Percentiles rank a stretch among this genome's conserved stretches.
These are phyloP conservation scores for Pezicula neosporulosa DNA, from an alignment of 2,329 filamentous ascomycete species.

Conservation along the genomic window DNA sequence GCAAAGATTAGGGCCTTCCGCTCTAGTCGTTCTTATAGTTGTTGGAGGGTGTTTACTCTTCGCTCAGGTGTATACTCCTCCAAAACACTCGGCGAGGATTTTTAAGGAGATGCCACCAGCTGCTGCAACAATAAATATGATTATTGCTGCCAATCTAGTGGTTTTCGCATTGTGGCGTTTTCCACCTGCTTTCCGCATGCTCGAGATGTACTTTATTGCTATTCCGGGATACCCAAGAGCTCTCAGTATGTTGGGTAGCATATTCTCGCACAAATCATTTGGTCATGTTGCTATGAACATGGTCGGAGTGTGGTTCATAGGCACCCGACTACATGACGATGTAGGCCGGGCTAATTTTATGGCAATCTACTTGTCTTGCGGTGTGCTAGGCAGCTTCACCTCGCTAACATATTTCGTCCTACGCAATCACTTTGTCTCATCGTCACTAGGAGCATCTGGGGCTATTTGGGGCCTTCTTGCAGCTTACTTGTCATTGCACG, in stretches of 20 bases:
- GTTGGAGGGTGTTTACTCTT: conserved; percentile 40
- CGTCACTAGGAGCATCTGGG: conserved; percentile 65
- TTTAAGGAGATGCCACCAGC: conserved; percentile 60
- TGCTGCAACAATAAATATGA: conserved; percentile 57
- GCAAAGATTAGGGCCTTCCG: conserved; percentile 53
- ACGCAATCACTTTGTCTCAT: conserved; percentile 33
- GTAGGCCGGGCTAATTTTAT: conserved; percentile 67
- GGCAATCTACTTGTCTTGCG: conserved; percentile 60
- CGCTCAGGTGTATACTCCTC: conserved; percentile 49
- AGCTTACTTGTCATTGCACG: conserved; percentile 59
- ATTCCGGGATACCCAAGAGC: conserved; percentile 63
- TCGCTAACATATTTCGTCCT: conserved; percentile 45
- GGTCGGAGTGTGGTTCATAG: conserved; percentile 62
- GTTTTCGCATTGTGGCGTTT: conserved; percentile 58
- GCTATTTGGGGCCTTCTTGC: conserved; percentile 58
- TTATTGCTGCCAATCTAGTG: conserved; percentile 57
- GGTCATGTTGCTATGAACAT: conserved; percentile 64
- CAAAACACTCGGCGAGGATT: conserved; percentile 44
- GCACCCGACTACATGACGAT: conserved; percentile 65
- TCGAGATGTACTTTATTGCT: conserved; percentile 68
- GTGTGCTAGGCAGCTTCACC: conserved; percentile 54
- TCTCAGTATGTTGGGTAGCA: conserved; percentile 56
- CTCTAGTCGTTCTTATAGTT: conserved; percentile 43
- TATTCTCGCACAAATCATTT: conserved; percentile 66
- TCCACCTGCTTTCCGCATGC: conserved; percentile 59